These are phyloP conservation scores for Geoglossum cookeanum DNA, from an alignment of 2,329 filamentous ascomycete species.

Conservation along the genomic window DNA sequence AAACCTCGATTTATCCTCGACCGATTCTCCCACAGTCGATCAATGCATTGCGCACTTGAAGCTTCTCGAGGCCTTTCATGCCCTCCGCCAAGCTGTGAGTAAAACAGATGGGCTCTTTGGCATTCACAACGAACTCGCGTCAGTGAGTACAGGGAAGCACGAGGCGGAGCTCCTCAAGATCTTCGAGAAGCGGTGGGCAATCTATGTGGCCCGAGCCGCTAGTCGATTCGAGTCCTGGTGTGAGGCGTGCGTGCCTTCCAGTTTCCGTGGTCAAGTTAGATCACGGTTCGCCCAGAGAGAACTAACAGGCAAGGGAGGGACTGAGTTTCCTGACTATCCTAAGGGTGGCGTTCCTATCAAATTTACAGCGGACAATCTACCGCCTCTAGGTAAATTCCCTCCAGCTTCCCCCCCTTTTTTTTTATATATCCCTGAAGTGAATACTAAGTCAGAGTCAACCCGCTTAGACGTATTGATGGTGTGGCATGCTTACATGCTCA, in stretches of 20 bases:
- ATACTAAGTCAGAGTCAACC: not conserved
- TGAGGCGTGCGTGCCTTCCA: conserved; percentile 19
- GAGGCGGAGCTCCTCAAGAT: conserved; percentile 28
- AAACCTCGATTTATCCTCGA: conserved; percentile 18
- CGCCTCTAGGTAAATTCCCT: conserved; percentile 35
- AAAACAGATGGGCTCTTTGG: conserved; percentile 48
- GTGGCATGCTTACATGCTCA: conserved; percentile 63
- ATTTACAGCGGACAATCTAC: conserved; percentile 28
- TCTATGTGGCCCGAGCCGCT: conserved; percentile 49
- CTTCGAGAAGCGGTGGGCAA: conserved; percentile 53
- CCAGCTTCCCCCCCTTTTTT: not conserved
- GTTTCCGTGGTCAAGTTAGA: conserved; percentile 10
- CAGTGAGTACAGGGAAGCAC: conserved; percentile 18
- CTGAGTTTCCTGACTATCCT: conserved; percentile 18
- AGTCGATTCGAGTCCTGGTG: conserved; percentile 52
- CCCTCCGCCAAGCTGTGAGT: conserved; percentile 46
- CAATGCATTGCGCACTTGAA: conserved; percentile 57
- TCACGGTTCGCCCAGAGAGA: conserved; percentile 19
- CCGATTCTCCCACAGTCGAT: conserved; percentile 26
- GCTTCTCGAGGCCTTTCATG: conserved; percentile 47
- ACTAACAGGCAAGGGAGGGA: conserved; percentile 12
- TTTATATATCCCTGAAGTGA: not conserved
- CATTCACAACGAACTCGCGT: conserved; percentile 28
- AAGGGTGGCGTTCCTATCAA: conserved; percentile 11
- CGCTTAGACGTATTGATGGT: conserved; percentile 53